phyloP scores from a whole-genome alignment of 2,329 filamentous ascomycete genomes.

The Arthrobotrys pseudoclavata region DNA sequence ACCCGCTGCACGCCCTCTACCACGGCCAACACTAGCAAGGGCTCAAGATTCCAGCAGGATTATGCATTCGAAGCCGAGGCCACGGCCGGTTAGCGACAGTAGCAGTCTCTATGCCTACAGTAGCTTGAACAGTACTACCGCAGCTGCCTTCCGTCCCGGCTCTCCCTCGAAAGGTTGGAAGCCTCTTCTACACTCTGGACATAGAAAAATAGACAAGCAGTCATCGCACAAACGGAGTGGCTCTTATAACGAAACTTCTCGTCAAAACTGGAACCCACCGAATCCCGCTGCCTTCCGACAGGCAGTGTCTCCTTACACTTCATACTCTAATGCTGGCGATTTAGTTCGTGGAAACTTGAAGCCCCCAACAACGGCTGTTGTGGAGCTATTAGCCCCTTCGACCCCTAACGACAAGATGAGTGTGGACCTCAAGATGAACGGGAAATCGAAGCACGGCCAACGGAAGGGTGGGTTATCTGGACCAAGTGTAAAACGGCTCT shows the following conservation, averaged over 20 bases:
- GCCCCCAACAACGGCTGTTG: slow-evolving; percentile 84
- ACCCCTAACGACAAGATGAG: slow-evolving; percentile 72
- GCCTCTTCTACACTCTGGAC: slow-evolving; percentile 48
- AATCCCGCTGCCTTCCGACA: slow-evolving; percentile 64
- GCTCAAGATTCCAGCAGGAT: slow-evolving; percentile 53
- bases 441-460: slow-evolving; percentile 55
- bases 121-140: slow-evolving; percentile 32
- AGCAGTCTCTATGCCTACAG: slow-evolving; percentile 56
- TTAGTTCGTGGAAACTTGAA: slow-evolving; percentile 88
- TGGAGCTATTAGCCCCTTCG: slow-evolving; percentile 75
- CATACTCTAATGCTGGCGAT: slow-evolving; percentile 80
- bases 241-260: slow-evolving; percentile 86
- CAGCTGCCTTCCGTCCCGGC: slow-evolving; percentile 25
- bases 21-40: slow-evolving; percentile 40
- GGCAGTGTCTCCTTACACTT: slow-evolving; percentile 67
- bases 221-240: slow-evolving; percentile 82
- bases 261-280: slow-evolving; percentile 75
- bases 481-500: slow-evolving; percentile 85
- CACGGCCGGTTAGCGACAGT: slow-evolving; percentile 50
- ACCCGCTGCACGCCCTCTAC: slow-evolving; percentile 24
- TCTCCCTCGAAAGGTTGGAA: slow-evolving; percentile 57
- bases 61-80: slow-evolving; percentile 51
- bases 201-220: slow-evolving; percentile 66
- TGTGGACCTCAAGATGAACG: slow-evolving; percentile 68
- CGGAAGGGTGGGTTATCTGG: slow-evolving; percentile 74